Percentiles rank a stretch among this genome's conserved stretches.
These are phyloP conservation scores for Fomitopsis pulvina DNA, from an alignment of 768 basidiomycete genomes.

Conservation along the genomic window DNA sequence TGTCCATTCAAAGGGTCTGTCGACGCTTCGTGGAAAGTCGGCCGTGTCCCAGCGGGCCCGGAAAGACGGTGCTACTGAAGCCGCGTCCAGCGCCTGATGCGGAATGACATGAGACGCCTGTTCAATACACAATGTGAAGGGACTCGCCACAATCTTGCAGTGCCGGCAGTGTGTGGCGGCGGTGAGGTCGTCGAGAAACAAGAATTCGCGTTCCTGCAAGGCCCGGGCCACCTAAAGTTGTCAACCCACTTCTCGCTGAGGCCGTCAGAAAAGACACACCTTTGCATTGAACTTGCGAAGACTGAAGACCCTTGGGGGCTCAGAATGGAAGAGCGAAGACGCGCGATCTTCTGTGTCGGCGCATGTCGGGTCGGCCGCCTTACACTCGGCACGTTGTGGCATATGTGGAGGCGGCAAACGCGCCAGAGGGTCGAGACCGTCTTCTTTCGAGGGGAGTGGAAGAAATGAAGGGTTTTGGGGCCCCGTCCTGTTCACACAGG, in stretches of 20 bases:
- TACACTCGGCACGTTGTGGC: background rate
- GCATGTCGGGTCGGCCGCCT: background rate
- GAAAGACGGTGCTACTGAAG: constrained; percentile 28
- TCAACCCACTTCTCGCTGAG: background rate
- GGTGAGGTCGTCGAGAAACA: constrained; percentile 14
- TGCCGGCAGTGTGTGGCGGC: constrained; percentile 30
- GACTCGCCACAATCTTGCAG: constrained; percentile 34
- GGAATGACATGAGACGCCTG: background rate
- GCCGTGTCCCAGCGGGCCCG: constrained; percentile 34
- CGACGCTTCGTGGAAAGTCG: constrained; percentile 25
- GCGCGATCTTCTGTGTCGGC: background rate
- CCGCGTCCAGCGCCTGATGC: constrained; percentile 36
- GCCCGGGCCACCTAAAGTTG: constrained; percentile 8
- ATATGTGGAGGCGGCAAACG: background rate
- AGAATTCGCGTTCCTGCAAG: constrained; percentile 13
- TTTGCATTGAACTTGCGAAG: background rate
- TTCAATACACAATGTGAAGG: background rate
- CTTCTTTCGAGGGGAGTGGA: background rate
- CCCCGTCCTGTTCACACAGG: constrained; percentile 3
- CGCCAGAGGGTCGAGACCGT: background rate
- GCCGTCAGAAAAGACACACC: background rate
- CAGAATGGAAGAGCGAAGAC: background rate
- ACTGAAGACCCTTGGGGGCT: constrained; percentile 4
- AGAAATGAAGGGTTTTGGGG: constrained; percentile 1
- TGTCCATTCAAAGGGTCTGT: constrained; percentile 39